Base-by-base conservation (phyloP, 768 basidiomycete species). In the Ramaria sp. region DNA sequence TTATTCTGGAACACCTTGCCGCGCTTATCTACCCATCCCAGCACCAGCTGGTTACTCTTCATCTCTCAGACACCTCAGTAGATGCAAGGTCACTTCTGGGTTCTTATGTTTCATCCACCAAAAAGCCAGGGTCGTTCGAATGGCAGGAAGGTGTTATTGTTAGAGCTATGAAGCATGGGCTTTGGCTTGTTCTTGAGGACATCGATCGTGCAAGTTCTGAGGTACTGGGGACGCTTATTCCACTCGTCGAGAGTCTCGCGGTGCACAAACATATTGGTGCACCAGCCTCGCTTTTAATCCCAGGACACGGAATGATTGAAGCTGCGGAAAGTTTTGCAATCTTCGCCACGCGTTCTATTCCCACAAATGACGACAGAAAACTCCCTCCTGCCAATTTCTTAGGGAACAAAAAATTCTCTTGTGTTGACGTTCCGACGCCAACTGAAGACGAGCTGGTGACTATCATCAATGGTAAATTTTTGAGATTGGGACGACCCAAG, bases 101-200 rank as follows among this genome's bases (percentile, higher is more conserved):
- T 4, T 93, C 91, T 1, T 95, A 98, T 56, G 73, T 91, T 2
- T 95, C 95, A 1, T 96, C 95, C 0, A 74, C 85, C 0, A 81
- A 77, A 1, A 78, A 78, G 24, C 83, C 91, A 0, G 95, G 95
- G 5, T 82, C 80, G 1, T 99, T 99, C 61, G 90, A 95, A 61
- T 99, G 94, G 89, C 89, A 86, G 68, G 93, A 97, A 59, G 96
- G 96, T 5, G 84, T 93, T 0, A 73, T 99, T 34, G 83, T 94
- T 9, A 85, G 88, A 37, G 85, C 94, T 0, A 83, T 98, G 77
- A 76, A 81, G 39, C 84, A 89, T 62, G 96, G 96, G 2, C 79
- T 81, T 64, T 97, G 94, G 94, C 73, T 98, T 2, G 81, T 98
- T 9, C 77, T 99, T 44, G 83, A 96, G 64, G 91, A 97, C 63